A percentile compares a stretch with the other conserved stretches of the same genome.
Conservation (phyloP, 495 filamentous ascomycete genomes). For the Collariella sp. region DNA sequence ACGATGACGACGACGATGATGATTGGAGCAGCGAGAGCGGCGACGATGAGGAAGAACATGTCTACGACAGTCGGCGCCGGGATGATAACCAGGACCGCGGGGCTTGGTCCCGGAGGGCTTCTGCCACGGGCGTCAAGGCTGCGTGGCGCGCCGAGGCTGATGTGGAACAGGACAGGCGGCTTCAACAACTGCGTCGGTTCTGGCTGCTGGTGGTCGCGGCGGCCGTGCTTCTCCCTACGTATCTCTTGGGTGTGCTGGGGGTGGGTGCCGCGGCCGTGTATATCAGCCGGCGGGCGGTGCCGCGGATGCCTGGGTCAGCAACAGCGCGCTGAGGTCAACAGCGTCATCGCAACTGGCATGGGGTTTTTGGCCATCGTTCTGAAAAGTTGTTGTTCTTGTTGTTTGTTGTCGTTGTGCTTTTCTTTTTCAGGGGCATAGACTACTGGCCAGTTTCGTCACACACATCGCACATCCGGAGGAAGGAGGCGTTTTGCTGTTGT, state of each 20-base stretch:
- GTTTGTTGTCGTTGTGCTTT: slow-evolving; percentile 7
- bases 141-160: slow-evolving; percentile 20
- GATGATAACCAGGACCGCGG: background rate
- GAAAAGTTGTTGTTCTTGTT: slow-evolving; percentile 14
- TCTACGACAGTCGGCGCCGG: slow-evolving; percentile 14
- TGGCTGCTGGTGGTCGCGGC: slow-evolving; percentile 27
- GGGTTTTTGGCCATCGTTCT: background rate
- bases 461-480: slow-evolving; percentile 9
- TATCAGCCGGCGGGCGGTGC: slow-evolving; percentile 17
- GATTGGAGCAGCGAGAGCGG: slow-evolving; percentile 3
- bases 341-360: background rate
- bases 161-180: slow-evolving; percentile 16
- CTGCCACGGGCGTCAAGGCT: slow-evolving; percentile 16
- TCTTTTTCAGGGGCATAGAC: slow-evolving; percentile 5
- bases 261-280: slow-evolving; percentile 21
- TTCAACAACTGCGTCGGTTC: slow-evolving; percentile 26
- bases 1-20: slow-evolving; percentile 16
- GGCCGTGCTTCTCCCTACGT: slow-evolving; percentile 30
- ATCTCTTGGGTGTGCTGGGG: slow-evolving; percentile 21
- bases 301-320: slow-evolving; percentile 11
- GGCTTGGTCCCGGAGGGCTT: background rate
- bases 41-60: slow-evolving; percentile 8
- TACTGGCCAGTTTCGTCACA: slow-evolving; percentile 11
- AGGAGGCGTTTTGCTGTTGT: slow-evolving; percentile 12
- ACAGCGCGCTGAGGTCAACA: background rate